Evolutionary conservation across 345 rosid species (phyloP).

Genomic region (Trapa bicornis): DNA sequence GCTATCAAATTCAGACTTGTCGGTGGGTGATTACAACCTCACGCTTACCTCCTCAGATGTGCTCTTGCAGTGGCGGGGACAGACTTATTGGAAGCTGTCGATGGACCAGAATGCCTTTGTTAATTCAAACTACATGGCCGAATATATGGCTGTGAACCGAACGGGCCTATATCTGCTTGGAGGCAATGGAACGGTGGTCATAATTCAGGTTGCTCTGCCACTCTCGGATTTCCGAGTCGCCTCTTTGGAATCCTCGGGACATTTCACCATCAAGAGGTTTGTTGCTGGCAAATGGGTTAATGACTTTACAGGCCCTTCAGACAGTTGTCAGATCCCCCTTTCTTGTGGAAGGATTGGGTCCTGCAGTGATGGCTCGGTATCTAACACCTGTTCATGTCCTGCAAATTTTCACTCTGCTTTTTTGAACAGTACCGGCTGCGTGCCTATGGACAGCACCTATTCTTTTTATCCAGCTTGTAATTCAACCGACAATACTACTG

Average conservation of each 20-base stretch:
- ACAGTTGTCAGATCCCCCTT: slow-evolving; percentile 51
- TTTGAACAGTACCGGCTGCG: slow-evolving; percentile 25
- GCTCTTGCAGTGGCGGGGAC: slow-evolving; percentile 44
- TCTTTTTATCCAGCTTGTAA: slow-evolving; percentile 50
- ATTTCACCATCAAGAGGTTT: slow-evolving; percentile 33
- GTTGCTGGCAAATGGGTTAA: slow-evolving; percentile 21
- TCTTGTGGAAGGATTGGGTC: slow-evolving; percentile 49
- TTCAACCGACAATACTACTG: slow-evolving; percentile 20
- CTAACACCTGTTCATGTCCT: slow-evolving; percentile 60
- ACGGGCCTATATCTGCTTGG: slow-evolving; percentile 55
- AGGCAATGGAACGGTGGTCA: slow-evolving; percentile 38
- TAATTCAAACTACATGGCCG: slow-evolving; percentile 27
- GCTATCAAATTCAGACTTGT: slow-evolving; percentile 28
- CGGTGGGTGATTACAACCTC: slow-evolving; percentile 55
- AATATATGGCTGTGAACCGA: slow-evolving; percentile 46
- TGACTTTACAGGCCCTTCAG: slow-evolving; percentile 47
- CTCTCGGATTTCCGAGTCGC: slow-evolving; percentile 45
- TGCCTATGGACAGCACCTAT: slow-evolving; percentile 29
- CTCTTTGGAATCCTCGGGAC: slow-evolving; percentile 46
- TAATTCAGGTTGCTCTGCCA: slow-evolving; percentile 30
- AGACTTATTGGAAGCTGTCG: slow-evolving; percentile 63
- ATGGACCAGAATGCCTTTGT: slow-evolving; percentile 42
- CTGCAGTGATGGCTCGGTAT: slow-evolving; percentile 28
- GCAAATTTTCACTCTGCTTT: slow-evolving; percentile 28
- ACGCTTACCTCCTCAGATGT: slow-evolving; percentile 34